Conservation (phyloP, 768 basidiomycete genomes). For the Macrocybe gigantea region DNA sequence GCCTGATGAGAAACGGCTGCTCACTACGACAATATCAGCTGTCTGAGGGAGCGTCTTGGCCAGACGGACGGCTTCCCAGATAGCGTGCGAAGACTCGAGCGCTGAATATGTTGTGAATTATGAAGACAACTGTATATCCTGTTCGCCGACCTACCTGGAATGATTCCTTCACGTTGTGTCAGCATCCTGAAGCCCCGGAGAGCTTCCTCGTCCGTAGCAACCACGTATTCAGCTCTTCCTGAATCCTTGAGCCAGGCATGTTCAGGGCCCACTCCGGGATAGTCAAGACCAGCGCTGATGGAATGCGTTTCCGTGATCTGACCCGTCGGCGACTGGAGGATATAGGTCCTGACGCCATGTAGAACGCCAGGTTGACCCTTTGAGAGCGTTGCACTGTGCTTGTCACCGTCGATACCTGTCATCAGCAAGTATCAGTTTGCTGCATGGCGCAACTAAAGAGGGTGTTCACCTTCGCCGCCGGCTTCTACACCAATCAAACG, state of each 20-base stretch:
- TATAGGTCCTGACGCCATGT: constrained; percentile 93
- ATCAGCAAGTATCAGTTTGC: not conserved
- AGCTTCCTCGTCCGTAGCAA: constrained; percentile 91
- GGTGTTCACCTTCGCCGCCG: constrained; percentile 79
- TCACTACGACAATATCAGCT: constrained; percentile 83
- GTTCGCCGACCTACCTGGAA: constrained; percentile 60
- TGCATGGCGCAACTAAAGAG: not conserved
- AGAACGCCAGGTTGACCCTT: constrained; percentile 91
- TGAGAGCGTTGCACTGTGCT: constrained; percentile 90
- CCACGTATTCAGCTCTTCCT: constrained; percentile 88
- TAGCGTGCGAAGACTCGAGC: constrained; percentile 91
- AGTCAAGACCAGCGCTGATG: constrained; percentile 93
- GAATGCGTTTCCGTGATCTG: constrained; percentile 98
- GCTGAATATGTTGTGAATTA: constrained; percentile 38
- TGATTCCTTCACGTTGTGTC: constrained; percentile 94
- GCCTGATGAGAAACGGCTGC: constrained; percentile 22
- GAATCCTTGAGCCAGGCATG: constrained; percentile 97
- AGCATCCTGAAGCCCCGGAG: constrained; percentile 87
- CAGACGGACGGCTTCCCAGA: constrained; percentile 85
- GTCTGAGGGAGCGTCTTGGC: constrained; percentile 85
- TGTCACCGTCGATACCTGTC: constrained; percentile 73
- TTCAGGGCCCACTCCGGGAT: constrained; percentile 97
- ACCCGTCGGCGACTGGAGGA: constrained; percentile 82
- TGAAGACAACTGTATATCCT: not conserved
- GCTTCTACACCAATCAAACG: constrained; percentile 93